Base-by-base conservation (phyloP, 2,329 filamentous ascomycete species). In the Fusarium sp. region DNA sequence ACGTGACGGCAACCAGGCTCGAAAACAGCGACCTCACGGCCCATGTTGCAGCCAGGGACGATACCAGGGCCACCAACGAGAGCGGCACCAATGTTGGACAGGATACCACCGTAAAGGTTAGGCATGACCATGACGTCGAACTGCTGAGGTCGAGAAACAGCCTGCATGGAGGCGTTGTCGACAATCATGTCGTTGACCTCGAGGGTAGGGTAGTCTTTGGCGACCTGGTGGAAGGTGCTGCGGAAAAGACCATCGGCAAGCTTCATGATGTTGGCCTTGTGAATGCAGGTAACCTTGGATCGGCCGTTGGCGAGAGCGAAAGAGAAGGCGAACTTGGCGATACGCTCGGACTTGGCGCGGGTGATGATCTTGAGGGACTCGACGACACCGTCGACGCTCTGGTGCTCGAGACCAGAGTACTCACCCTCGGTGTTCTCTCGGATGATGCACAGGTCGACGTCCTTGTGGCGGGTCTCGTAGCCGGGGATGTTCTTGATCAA, bases 181-280 rank as follows among this genome's bases (percentile, higher is more conserved):
- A 99, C 96, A 85, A 99, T 99, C 96, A 99, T 98, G 87, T 99
- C 96, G 89, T 97, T 97, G 83, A 92, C 93, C 89, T 98, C 94
- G 79, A 99, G 90, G 73, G 94, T 97, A 69, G 96, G 96, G 88
- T 96, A 99, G 84, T 98, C 94, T 88, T 97, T 93, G 77, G 95
- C 94, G 78, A 96, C 92, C 81, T 92, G 90, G 88, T 97, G 94
- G 90, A 98, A 97, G 78, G 96, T 98, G 87, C 92, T 96, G 84
- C 96, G 93, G 94, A 99, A 99, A 66, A 99, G 93, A 86, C 96
- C 96, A 80, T 99, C 96, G 84, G 95, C 96, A 69, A 99, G 90
- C 91, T 99, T 99, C 96, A 99, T 99, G 88, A 99, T 99, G 90
- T 99, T 99, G 87, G 96, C 96, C 91, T 99, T 99, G 93, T 99